A percentile compares a stretch with the other conserved stretches of the same genome.
phyloP scores from a whole-genome alignment of 176 grass and related monocot genomes.

The Bothriochloa decipiens region DNA sequence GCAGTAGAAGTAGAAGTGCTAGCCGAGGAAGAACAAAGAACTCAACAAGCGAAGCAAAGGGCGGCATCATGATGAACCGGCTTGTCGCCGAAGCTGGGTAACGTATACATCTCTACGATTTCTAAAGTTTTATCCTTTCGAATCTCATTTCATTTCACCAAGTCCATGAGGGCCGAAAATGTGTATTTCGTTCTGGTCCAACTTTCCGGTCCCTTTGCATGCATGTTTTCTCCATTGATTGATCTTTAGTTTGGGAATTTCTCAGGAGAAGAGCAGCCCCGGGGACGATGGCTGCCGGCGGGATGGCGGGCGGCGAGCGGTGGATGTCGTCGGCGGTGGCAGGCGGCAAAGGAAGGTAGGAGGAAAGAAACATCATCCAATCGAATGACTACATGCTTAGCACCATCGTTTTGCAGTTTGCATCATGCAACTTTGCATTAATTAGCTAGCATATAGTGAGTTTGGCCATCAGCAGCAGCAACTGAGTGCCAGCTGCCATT shows the following conservation, averaged over 20 bases:
- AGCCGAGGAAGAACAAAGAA: conserved; percentile 3
- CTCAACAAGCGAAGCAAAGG: not conserved
- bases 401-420: not conserved
- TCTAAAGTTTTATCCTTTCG: not conserved
- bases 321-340: conserved; percentile 31
- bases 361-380: not conserved
- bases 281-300: not conserved
- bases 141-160: not conserved
- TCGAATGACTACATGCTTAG: not conserved
- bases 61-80: conserved; percentile 41
- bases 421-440: not conserved
- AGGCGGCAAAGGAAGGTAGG: conserved; percentile 44
- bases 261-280: not conserved
- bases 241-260: not conserved
- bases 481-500: too few species aligned
- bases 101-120: not conserved
- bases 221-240: not conserved
- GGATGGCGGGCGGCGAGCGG: not conserved
- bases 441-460: too few species aligned
- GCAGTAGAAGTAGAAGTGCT: too few species aligned
- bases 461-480: too few species aligned
- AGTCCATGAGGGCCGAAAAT: not conserved
- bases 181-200: not conserved
- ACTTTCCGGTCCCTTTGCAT: not conserved
- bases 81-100: conserved; percentile 33